Conservation (phyloP, 2,329 filamentous ascomycete species). For the Chaetomiaceae sp. region DNA sequence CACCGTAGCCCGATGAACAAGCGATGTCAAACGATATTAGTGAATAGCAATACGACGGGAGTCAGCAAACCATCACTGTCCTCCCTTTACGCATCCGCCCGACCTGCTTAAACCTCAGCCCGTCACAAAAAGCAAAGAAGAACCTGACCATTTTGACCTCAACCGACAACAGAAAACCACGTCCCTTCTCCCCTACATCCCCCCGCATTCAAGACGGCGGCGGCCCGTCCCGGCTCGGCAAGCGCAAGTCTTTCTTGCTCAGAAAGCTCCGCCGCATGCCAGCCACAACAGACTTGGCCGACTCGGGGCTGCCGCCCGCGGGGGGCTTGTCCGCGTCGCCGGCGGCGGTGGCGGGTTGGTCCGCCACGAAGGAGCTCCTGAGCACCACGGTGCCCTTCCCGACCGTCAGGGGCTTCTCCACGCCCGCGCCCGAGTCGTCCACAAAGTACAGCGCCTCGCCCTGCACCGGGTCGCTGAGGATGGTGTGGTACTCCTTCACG, state of each 20-base stretch:
- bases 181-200: not conserved
- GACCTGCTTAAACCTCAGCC: too few species aligned
- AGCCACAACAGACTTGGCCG: not conserved
- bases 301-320: constrained; percentile 24
- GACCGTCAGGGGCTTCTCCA: constrained; percentile 67
- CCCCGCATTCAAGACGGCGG: constrained; percentile 5
- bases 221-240: constrained; percentile 8
- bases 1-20: too few species aligned
- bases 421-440: constrained; percentile 64
- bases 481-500: constrained; percentile 78
- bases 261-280: constrained; percentile 7
- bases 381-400: constrained; percentile 67
- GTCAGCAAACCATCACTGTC: too few species aligned
- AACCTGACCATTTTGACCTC: too few species aligned
- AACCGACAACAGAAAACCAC: not conserved
- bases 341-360: too few species aligned
- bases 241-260: constrained; percentile 4
- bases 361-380: constrained; percentile 62
- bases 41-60: too few species aligned
- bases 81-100: too few species aligned
- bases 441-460: constrained; percentile 87
- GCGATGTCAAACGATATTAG: too few species aligned
- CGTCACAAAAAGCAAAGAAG: too few species aligned
- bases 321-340: constrained; percentile 7
- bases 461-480: constrained; percentile 75